These are phyloP conservation scores for Colletotrichum somersetense DNA, from an alignment of 2,329 filamentous ascomycete genomes.

Conservation along the genomic window DNA sequence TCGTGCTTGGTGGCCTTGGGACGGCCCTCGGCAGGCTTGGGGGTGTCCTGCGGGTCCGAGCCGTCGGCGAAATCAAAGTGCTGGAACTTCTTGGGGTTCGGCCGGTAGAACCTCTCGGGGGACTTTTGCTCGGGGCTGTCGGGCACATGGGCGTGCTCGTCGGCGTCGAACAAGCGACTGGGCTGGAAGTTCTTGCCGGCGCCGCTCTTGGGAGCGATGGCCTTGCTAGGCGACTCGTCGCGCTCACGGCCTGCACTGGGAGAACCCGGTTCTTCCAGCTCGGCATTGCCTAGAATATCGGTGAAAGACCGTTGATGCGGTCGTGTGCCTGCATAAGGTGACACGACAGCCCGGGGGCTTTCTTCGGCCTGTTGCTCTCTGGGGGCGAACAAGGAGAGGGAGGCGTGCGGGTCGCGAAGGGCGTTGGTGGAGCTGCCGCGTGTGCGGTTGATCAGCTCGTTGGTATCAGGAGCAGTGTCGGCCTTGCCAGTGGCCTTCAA, in stretches of 20 bases:
- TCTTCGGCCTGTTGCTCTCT: slow-evolving; percentile 66
- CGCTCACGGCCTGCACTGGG: slow-evolving; percentile 60
- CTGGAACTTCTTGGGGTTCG: slow-evolving; percentile 82
- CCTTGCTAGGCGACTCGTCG: slow-evolving; percentile 64
- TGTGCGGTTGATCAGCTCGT: slow-evolving; percentile 57
- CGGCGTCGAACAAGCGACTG: slow-evolving; percentile 73
- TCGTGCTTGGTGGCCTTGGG: slow-evolving; percentile 71
- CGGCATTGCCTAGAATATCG: slow-evolving; percentile 76
- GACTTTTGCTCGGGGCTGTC: slow-evolving; percentile 58
- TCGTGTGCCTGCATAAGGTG: slow-evolving; percentile 70
- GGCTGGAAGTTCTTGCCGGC: slow-evolving; percentile 72
- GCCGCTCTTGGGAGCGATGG: slow-evolving; percentile 64
- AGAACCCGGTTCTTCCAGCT: slow-evolving; percentile 51
- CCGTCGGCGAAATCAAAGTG: slow-evolving; percentile 88
- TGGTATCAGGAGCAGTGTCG: slow-evolving; percentile 51
- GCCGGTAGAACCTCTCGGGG: slow-evolving; percentile 65
- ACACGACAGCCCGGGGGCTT: slow-evolving; percentile 59
- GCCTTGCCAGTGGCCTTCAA: slow-evolving; percentile 62
- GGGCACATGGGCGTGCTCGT: slow-evolving; percentile 57
- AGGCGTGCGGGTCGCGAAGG: slow-evolving; percentile 75
- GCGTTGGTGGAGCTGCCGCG: slow-evolving; percentile 67
- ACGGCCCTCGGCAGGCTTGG: slow-evolving; percentile 58
- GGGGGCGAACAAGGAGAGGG: slow-evolving; percentile 80
- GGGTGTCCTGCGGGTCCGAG: slow-evolving; percentile 63
- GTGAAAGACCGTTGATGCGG: slow-evolving; percentile 76